phyloP scores from a whole-genome alignment of 2,329 filamentous ascomycete genomes.

The Sclerotinia nivalis region DNA sequence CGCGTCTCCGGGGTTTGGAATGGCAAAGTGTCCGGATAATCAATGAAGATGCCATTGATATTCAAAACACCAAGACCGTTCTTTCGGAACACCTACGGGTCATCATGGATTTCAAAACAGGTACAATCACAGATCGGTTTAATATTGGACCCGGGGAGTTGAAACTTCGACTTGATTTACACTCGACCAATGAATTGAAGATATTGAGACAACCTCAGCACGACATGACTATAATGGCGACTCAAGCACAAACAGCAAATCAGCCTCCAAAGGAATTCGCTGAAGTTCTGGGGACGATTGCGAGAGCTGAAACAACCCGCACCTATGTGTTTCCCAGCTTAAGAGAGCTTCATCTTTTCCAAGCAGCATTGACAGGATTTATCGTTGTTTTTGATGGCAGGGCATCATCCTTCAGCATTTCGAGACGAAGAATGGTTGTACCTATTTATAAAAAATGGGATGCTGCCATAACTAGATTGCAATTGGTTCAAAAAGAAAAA shows the following conservation, averaged over 20 bases:
- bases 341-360: slow-evolving; percentile 73
- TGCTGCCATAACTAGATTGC: slow-evolving; percentile 74
- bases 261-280: slow-evolving; percentile 64
- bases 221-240: slow-evolving; percentile 75
- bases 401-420: slow-evolving; percentile 75
- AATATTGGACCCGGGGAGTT: slow-evolving; percentile 78
- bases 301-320: slow-evolving; percentile 64
- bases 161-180: slow-evolving; percentile 63
- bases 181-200: slow-evolving; percentile 60
- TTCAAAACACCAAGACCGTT: slow-evolving; percentile 65
- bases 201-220: slow-evolving; percentile 72
- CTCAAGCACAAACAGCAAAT: slow-evolving; percentile 63
- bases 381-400: slow-evolving; percentile 72
- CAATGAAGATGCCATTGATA: slow-evolving; percentile 62
- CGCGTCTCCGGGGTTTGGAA: slow-evolving; percentile 43
- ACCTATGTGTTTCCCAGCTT: slow-evolving; percentile 68
- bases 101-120: slow-evolving; percentile 72
- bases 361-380: slow-evolving; percentile 78
- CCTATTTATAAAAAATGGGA: slow-evolving; percentile 96
- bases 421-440: slow-evolving; percentile 83
- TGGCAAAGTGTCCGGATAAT: slow-evolving; percentile 73
- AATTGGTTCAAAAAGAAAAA: slow-evolving; percentile 75
- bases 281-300: slow-evolving; percentile 50
- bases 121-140: slow-evolving; percentile 78
- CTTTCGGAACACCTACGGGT: slow-evolving; percentile 75